A percentile compares a stretch with the other conserved stretches of the same genome.
Conservation (phyloP, 257 asterid genomes). For the Lycium ferocissimum region DNA sequence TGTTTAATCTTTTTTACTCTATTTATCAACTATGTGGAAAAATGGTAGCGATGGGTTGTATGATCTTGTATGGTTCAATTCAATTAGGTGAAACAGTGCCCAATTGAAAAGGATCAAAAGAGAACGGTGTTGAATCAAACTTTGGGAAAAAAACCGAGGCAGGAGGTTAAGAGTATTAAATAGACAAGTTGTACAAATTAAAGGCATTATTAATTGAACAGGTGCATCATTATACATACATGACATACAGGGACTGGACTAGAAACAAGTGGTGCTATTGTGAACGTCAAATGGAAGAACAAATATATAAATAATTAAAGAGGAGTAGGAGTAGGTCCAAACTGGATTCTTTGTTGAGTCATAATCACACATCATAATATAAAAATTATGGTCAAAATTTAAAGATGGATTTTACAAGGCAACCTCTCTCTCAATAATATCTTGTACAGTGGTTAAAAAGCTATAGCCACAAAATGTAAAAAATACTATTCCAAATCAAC, state of each 20-base stretch:
- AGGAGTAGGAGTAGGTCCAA: constrained; percentile 21
- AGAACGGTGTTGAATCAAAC: background rate
- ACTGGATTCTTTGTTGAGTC: constrained; percentile 11
- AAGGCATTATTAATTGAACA: background rate
- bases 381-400: background rate
- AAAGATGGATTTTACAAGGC: constrained; percentile 25
- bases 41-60: background rate
- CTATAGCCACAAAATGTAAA: constrained; percentile 15
- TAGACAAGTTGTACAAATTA: constrained; percentile 17
- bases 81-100: background rate
- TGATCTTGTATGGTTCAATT: background rate
- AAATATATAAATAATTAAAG: background rate
- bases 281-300: background rate
- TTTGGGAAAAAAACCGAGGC: background rate
- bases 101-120: background rate
- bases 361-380: background rate
- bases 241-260: background rate
- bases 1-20: too few relatives aligned
- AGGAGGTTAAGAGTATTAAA: constrained; percentile 6
- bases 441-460: background rate
- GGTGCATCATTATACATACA: background rate
- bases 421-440: constrained; percentile 17
- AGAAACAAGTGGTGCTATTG: background rate
- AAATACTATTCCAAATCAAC: background rate
- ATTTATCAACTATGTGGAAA: background rate